Evolutionary conservation across 106 monocot genomes (phyloP), one percentile per base, ranked within the genome.

Genomic region (Cymbidium sinense): DNA sequence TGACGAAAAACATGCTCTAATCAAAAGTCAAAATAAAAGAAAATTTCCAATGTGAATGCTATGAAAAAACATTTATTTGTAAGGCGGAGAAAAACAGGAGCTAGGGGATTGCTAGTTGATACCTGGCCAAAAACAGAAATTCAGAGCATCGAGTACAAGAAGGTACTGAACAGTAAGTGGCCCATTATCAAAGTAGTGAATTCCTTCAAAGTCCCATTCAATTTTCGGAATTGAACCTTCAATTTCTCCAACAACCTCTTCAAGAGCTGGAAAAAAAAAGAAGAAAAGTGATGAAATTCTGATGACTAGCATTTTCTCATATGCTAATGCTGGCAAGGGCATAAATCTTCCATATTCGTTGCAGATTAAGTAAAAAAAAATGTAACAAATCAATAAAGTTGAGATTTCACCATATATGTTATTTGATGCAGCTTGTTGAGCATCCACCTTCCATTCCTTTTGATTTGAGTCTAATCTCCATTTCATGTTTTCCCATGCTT

Each of bases 51-150:
- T 19, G 37, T n/a, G 29, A 36, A 71, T 36, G 36, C 0, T 21
- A 71, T 71, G 37, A 36, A 33, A 71, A 58, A 58, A 37, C n/a
- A 10, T 36, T 71, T 29, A 69, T 71, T 21, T 20, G 4, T 8
- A 71, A 70, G 5, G 1, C 1, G 23, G 37, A 36, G 37, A 5
- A 39, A 71, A 71, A 10, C 35, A 36, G 20, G 0, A 21, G 34
- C 6, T 37, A 34, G 37, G 21, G 9, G 7, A 67, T 67, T 3
- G 27, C 18, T 67, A 23, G 25, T 17, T 21, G 12, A 64, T 81
- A 94, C 98, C 98, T 84, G 98, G 98, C 98, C 98, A 99, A 78
- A 99, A 99, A 64, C 98, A 99, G 75, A 99, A 99, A 81, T 99
- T 99, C 13, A 94, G 70, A 15, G 98, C 91, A 85, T 99, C 98